Conservation (phyloP, 2,329 filamentous ascomycete species). For the Cercospora sp. region DNA sequence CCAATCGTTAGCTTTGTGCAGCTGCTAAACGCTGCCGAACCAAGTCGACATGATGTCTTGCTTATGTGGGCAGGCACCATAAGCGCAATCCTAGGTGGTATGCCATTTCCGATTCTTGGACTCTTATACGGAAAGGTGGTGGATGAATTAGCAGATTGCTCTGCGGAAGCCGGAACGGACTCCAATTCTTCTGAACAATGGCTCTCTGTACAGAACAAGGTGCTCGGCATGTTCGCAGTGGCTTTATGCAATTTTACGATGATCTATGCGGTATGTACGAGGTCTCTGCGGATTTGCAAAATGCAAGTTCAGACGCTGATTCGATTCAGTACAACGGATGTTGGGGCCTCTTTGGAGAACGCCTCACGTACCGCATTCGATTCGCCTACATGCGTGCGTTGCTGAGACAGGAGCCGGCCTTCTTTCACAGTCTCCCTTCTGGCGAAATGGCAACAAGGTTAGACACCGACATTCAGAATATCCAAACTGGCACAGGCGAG, state of each 20-base stretch:
- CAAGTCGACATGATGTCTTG: slow-evolving; percentile 6
- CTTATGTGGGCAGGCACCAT: slow-evolving; percentile 7
- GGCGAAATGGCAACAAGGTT: slow-evolving; percentile 65
- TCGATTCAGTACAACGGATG: slow-evolving; percentile 1
- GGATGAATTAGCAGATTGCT: slow-evolving; percentile 8
- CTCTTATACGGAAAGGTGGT: slow-evolving; percentile 5
- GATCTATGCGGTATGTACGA: slow-evolving; percentile 6
- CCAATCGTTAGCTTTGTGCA: background rate
- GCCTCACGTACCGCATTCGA: slow-evolving; percentile 63
- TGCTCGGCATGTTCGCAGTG: slow-evolving; percentile 4
- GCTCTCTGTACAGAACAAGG: slow-evolving; percentile 8
- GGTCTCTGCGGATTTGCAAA: background rate
- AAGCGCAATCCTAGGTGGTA: background rate
- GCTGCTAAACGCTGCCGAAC: slow-evolving; percentile 1
- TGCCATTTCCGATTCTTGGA: slow-evolving; percentile 5
- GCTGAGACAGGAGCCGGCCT: slow-evolving; percentile 62
- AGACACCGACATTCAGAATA: slow-evolving; percentile 64
- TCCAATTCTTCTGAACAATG: background rate
- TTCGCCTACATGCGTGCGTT: slow-evolving; percentile 61
- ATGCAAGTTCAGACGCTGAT: background rate
- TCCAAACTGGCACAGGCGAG: slow-evolving; percentile 68
- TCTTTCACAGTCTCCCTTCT: slow-evolving; percentile 62
- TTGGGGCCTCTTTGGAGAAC: slow-evolving; percentile 65
- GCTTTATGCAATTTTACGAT: slow-evolving; percentile 1
- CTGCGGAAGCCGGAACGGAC: background rate